These are phyloP conservation scores for Sapria himalayana DNA, from an alignment of 345 rosid genomes.

Conservation along the genomic window DNA sequence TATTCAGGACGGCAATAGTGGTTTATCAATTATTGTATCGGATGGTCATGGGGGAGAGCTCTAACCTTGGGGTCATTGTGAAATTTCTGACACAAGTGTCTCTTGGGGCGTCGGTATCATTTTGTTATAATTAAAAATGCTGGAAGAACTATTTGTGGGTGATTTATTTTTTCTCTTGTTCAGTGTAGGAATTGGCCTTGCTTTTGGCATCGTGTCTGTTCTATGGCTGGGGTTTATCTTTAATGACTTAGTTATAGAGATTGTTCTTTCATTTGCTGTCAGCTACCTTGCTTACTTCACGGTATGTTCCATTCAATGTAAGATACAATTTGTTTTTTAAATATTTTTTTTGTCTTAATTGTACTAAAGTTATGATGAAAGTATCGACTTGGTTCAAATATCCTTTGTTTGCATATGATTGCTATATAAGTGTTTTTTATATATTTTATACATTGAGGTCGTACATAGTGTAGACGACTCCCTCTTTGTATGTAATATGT, in stretches of 20 bases:
- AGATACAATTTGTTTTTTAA: too few species aligned
- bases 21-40: conserved; percentile 73
- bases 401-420: too few species aligned
- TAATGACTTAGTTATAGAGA: conserved; percentile 82
- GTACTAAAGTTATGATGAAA: too few species aligned
- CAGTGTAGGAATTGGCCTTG: conserved; percentile 83
- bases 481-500: too few species aligned
- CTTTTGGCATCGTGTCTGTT: conserved; percentile 75
- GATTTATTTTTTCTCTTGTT: conserved; percentile 14
- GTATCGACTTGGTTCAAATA: too few species aligned
- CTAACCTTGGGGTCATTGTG: conserved; percentile 30
- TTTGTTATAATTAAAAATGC: conserved; percentile 3
- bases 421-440: too few species aligned
- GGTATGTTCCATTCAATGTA: conserved; percentile 25
- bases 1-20: conserved; percentile 80
- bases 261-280: conserved; percentile 69
- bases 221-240: conserved; percentile 88
- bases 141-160: conserved; percentile 5
- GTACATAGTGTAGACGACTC: too few species aligned
- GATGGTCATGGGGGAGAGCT: conserved; percentile 58
- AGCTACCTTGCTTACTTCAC: conserved; percentile 82
- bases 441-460: too few species aligned
- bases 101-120: conserved; percentile 77
- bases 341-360: too few species aligned
- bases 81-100: conserved; percentile 49